Evolutionary conservation across 179 eudicot species (phyloP), one percentile per base, ranked within the genome.

Genomic region (Carnegiea gigantea): DNA sequence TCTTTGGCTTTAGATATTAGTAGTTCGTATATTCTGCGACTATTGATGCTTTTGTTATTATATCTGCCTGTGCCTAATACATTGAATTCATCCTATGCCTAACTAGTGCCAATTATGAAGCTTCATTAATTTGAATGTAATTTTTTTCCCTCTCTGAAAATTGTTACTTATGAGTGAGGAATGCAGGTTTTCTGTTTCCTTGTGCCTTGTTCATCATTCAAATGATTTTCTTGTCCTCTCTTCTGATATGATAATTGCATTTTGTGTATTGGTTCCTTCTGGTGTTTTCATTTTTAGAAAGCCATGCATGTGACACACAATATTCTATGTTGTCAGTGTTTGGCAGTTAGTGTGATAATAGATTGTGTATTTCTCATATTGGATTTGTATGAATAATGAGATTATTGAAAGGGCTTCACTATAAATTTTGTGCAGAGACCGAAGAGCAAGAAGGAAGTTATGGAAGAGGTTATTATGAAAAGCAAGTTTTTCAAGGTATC

Each of bases 401-500:
- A 57, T 23, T 78, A 36, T 71, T 38, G 5, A 2, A 44, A 49
- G 74, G 62, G 62, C 40, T 21, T 23, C 49, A 68, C 38, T 33
- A 23, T 48, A 15, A 30, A 48, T 51, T 81, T 62, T 53, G 78
- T 86, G 88, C 92, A 95, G 99, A 91, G 92, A 89, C 88, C 76
- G 65, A 95, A 92, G 87, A 97, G 90, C 83, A 93, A 93, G 85
- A 97, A 95, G 88, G 98, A 95, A 86, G 93, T 93, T 18, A 91
- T 91, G 93, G 89, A 86, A 57, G 99, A 96, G 88, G 83, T 96
- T 62, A 95, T 97, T 76, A 82, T 70, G 40, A 97, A 97, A 92
- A 95, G 97, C 90, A 97, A 96, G 87, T 87, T 79, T 81, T 93
- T 87, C 89, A 97, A 91, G 98, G 99, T 96, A 81, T 48, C 20